Base-by-base conservation (phyloP, 352 stramenopile genomes). In the Aphanomyces cochlioides region DNA sequence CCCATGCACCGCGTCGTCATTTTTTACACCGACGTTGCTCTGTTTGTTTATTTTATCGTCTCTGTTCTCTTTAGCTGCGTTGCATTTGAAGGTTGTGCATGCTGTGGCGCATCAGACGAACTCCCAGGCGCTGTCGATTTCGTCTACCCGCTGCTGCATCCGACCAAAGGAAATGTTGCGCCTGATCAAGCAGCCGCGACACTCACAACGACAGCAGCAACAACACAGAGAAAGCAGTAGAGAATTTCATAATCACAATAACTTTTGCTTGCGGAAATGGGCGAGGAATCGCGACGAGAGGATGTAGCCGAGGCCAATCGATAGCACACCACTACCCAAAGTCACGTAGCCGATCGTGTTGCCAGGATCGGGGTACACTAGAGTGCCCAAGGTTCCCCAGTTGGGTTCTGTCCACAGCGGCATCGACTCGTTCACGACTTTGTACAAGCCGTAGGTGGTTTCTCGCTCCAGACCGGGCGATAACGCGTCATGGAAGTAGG, bases 21-120 rank as follows among this genome's bases (percentile, higher is more conserved):
- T 73, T 92, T 89, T 74, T 92, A 92, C 75, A 92, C 84, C 3
- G 84, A 92, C 64, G 90, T 90, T 77, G 82, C 90, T 61, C 79
- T 92, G 10, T 92, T 90, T 76, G 54, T 92, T 41, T 68, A 90
- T 48, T 92, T 92, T 73, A 57, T 92, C 28, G 83, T 82, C 72
- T 88, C 89, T 73, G 87, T 92, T 70, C 85, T 92, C 72, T 79
- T 92, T 38, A 80, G 81, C 15, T 92, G 82, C 56, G 88, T 90
- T 63, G 84, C 84, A 6, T 92, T 83, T 48, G 84, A 92, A 75
- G 84, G 84, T 43, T 89, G 84, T 57, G 79, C 80, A 3, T 28
- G 28, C 28, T 28, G 28, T 28, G 28, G 28, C 28, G 88, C 84
- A 8, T 82, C 84, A 3, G 84, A 90, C 47, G 37, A 66, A 38